Evolutionary conservation across 495 filamentous ascomycete genomes (phyloP), one percentile per base, ranked within the genome.

Genomic region (Oleoguttula mirabilis): DNA sequence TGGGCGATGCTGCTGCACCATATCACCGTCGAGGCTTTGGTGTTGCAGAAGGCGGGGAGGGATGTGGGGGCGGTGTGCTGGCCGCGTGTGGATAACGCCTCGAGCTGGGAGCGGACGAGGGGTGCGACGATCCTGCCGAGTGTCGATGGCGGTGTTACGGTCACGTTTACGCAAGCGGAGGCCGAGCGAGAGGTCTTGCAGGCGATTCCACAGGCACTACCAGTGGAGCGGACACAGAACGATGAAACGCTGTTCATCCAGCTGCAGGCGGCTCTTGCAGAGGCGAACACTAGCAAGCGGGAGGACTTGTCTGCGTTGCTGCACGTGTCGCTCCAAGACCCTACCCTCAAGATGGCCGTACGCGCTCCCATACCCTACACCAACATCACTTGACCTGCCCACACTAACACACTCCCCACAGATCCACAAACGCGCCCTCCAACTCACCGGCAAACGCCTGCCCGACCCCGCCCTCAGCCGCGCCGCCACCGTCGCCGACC

Each of bases 381-480:
- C 22, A n/a, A n/a, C 16, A n/a, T 37, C n/a, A n/a, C n/a, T 28
- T 28, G 25, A 28, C 25, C n/a, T 28, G 7, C 25, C 25, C n/a
- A n/a, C n/a, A n/a, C 25, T 28, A n/a, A 28, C 25, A n/a, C 7
- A 28, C 25, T 28, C n/a, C n/a, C n/a, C n/a, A 15, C 33, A 88
- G 84, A 67, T 84, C 47, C 59, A 80, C 43, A 90, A 88, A 65
- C 77, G 85, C 30, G 64, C 84, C 36, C 72, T 79, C 55, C 79
- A 85, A 56, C 66, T 95, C 39, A 86, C 76, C 21, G 84, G 84
- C 39, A 72, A 76, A 32, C 71, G 71, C 21, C 64, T 94, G 50
- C 67, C 77, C 23, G 90, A 95, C 61, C 65, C 71, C 39, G 65
- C 66, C 35, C 71, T 86, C 41, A 54, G 64, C 21, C 54, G 57